Evolutionary conservation across 2,329 filamentous ascomycete species (phyloP).

Genomic region (Sporothrix curviconia): DNA sequence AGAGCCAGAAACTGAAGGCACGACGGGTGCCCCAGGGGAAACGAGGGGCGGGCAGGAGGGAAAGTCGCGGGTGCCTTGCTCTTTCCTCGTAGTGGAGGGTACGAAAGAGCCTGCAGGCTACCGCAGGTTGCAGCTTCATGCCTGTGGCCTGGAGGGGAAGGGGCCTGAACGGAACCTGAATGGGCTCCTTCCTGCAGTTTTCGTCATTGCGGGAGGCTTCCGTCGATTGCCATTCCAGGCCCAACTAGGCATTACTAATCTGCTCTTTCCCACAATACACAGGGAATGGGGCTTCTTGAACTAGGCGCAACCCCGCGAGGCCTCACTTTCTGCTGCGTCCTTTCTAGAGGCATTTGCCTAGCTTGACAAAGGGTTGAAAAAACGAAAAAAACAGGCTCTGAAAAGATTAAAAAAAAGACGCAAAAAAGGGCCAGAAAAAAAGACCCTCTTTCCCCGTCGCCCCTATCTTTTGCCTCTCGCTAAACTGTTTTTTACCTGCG

Average conservation of each 20-base stretch:
- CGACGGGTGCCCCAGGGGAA: too few species aligned
- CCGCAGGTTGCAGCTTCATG: background rate
- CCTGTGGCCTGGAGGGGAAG: too few species aligned
- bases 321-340: too few species aligned
- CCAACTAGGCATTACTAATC: too few species aligned
- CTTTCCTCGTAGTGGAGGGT: background rate
- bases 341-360: too few species aligned
- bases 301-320: too few species aligned
- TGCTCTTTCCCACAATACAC: too few species aligned
- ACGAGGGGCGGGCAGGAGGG: background rate
- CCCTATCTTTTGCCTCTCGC: background rate
- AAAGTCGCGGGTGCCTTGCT: slow-evolving; percentile 9
- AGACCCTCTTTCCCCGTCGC: background rate
- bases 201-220: too few species aligned
- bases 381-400: background rate
- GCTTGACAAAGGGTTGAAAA: background rate
- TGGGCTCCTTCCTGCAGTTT: too few species aligned
- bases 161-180: background rate
- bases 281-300: too few species aligned
- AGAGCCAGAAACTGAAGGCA: background rate
- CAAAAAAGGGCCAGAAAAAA: background rate
- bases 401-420: background rate
- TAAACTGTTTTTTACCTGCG: background rate
- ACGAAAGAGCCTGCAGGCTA: background rate
- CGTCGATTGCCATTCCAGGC: too few species aligned